Evolutionary conservation across 352 stramenopile genomes (phyloP).

Genomic region (Phytophthora boehmeriae): DNA sequence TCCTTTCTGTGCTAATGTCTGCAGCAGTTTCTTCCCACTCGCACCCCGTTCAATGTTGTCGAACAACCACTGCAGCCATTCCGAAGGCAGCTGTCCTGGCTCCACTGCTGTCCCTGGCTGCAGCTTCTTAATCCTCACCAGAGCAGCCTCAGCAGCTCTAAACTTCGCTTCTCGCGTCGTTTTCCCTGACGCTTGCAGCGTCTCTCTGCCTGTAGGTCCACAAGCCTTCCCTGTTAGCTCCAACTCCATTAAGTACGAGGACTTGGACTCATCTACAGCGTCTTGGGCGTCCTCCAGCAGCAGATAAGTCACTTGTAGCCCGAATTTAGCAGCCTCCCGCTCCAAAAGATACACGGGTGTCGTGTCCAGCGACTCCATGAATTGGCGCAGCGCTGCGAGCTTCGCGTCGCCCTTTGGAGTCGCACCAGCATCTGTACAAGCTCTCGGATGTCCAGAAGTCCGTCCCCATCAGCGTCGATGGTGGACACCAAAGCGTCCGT

Average conservation of each 20-base stretch:
- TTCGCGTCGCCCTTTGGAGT: conserved; percentile 60
- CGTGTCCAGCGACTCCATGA: conserved; percentile 61
- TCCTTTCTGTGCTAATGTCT: conserved; percentile 58
- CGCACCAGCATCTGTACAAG: conserved; percentile 59
- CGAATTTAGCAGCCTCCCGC: conserved; percentile 66
- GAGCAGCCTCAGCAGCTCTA: conserved; percentile 58
- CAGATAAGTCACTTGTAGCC: conserved; percentile 50
- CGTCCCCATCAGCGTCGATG: conserved; percentile 66
- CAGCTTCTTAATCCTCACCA: conserved; percentile 61
- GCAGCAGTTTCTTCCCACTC: conserved; percentile 55
- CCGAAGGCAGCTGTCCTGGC: conserved; percentile 46
- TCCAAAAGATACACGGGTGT: conserved; percentile 69
- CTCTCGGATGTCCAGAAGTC: conserved; percentile 66
- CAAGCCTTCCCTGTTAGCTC: conserved; percentile 61
- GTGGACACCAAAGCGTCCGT: conserved; percentile 50
- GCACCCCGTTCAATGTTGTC: conserved; percentile 62
- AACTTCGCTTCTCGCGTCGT: conserved; percentile 80
- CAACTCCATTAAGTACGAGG: conserved; percentile 52
- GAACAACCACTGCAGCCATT: conserved; percentile 69
- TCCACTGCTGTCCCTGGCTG: conserved; percentile 66
- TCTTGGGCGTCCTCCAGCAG: conserved; percentile 50
- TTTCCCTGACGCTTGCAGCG: conserved; percentile 48
- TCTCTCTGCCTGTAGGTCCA: conserved; percentile 37
- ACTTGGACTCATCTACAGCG: background rate
- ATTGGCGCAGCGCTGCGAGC: conserved; percentile 46